A percentile compares a stretch with the other conserved stretches of the same genome.
Conservation (phyloP, 306 rosid species). For the Acacia crassicarpa region DNA sequence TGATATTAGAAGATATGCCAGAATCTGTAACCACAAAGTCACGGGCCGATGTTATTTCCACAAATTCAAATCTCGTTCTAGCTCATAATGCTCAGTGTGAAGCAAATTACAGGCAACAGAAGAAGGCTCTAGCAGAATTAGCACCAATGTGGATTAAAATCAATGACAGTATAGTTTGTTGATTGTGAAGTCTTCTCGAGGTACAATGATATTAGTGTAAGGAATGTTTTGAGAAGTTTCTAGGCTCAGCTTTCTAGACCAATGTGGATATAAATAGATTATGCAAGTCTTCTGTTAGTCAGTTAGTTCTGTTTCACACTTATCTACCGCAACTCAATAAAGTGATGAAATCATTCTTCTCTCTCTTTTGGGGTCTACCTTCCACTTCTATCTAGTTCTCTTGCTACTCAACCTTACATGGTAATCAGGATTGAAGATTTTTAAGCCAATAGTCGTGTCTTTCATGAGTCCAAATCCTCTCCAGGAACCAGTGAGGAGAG, state of each 20-base stretch:
- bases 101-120: not conserved
- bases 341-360: not conserved
- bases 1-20: conserved; percentile 93
- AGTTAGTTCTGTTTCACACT: not conserved
- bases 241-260: not conserved
- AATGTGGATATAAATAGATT: not conserved
- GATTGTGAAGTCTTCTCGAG: not conserved
- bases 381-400: not conserved
- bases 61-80: not conserved
- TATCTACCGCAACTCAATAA: not conserved
- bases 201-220: not conserved
- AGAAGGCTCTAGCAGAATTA: not conserved
- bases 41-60: not conserved
- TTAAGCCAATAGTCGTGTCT: not conserved
- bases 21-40: conserved; percentile 46
- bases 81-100: not conserved
- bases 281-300: not conserved
- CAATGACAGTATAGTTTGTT: not conserved
- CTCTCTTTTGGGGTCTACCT: not conserved
- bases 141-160: not conserved
- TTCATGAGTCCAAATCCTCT: not conserved
- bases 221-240: not conserved
- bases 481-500: not conserved
- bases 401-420: not conserved
- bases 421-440: not conserved